These are phyloP conservation scores for Coemansia sp. DNA, from an alignment of 371 early-diverging fungal genomes.

Conservation along the genomic window DNA sequence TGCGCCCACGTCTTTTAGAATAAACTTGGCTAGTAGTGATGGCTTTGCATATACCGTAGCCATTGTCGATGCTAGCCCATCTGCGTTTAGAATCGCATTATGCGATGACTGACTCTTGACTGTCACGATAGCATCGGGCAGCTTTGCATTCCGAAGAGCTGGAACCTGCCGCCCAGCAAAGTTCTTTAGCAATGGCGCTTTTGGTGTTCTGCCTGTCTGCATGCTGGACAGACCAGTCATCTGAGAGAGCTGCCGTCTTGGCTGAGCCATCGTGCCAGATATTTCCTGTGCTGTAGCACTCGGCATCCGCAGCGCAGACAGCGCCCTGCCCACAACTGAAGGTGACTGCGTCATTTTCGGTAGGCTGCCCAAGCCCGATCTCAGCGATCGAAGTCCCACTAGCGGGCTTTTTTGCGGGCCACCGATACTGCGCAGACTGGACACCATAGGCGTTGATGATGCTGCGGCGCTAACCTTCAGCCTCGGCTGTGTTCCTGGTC, in stretches of 20 bases:
- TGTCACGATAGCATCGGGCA: not conserved
- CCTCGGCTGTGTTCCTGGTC: constrained; percentile 20
- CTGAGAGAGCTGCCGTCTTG: constrained; percentile 16
- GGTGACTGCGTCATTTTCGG: not conserved
- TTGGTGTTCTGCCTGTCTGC: not conserved
- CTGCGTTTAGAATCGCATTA: constrained; percentile 1
- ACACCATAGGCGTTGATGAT: not conserved
- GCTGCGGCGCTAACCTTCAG: not conserved
- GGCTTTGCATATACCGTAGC: constrained; percentile 37
- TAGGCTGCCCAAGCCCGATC: not conserved
- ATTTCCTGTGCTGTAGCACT: not conserved
- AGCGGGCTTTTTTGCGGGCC: not conserved
- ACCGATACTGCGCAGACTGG: constrained; percentile 2
- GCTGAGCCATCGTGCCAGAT: not conserved
- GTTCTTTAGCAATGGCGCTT: constrained; percentile 19
- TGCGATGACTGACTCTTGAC: constrained; percentile 3
- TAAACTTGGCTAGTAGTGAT: constrained; percentile 41
- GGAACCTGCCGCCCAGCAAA: constrained; percentile 31
- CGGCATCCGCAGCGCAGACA: constrained; percentile 27
- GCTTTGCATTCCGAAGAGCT: not conserved
- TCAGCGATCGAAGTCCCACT: constrained; percentile 11
- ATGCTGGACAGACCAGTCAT: constrained; percentile 4
- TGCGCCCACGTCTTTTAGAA: constrained; percentile 10
- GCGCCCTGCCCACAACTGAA: constrained; percentile 39
- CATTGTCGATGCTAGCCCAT: constrained; percentile 3